Evolutionary conservation across 805 yeast genomes (phyloP), one percentile per base, ranked within the genome.

Genomic region (Kuraishia borneana): DNA sequence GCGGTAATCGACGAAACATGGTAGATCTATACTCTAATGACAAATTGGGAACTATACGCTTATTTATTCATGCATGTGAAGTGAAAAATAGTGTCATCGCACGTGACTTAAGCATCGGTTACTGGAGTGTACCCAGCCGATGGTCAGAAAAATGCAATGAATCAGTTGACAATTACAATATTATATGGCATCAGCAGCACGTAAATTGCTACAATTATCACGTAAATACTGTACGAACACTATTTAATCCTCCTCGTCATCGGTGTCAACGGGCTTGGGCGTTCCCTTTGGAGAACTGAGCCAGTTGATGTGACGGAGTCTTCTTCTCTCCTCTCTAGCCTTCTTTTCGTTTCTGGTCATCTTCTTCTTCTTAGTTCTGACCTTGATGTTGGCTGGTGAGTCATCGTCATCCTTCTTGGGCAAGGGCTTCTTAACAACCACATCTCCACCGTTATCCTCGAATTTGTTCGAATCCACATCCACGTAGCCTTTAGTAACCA

Each of bases 271-370:
- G 4, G 96, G 94, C 55, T 82, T 83, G 46, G 97, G 97, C 16
- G 98, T 92, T 21, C 98, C 98, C 76, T 92, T 92, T 44, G 98
- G 96, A 48, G 94, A 75, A 46, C 78, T 79, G 54, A 89, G 70
- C 98, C 98, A 89, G 48, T 83, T 95, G 36, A 89, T 68, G 58
- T 89, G 83, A 61, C 97, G 78, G 58, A 85, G 63, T 61, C 98
- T 79, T 65, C 97, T 82, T 66, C 97, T 79, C 58, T 83, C 94
- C 26, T 80, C 94, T 61, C 88, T 87, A 31, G 68, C 63, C 65
- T 89, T 89, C 78, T 84, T 77, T 51, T 89, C 96, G 54, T 89
- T 89, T 73, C 98, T 79, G 20, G 97, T 92, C 76, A 92, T 65
- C 76, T 87, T 88, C 89, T 83, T 92, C 83, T 87, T 88, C 72